Conservation (phyloP, 2,329 filamentous ascomycete species). For the Neonectria punicea region DNA sequence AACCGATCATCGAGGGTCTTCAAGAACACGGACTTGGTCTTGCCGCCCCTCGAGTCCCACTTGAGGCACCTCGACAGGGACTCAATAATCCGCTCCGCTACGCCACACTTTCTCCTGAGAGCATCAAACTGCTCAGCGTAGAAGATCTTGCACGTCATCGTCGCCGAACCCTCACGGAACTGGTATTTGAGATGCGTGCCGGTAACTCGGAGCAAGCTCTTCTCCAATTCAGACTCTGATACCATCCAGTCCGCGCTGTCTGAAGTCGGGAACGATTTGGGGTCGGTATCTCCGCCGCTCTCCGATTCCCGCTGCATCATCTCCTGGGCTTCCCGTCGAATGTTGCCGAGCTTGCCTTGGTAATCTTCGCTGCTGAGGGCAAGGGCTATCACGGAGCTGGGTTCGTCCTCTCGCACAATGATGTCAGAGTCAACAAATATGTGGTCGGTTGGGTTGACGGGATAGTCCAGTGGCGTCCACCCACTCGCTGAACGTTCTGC, state of each 20-base stretch:
- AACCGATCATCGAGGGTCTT: constrained; percentile 96
- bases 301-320: constrained; percentile 52
- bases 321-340: constrained; percentile 64
- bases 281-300: constrained; percentile 41
- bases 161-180: constrained; percentile 92
- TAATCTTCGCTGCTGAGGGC: constrained; percentile 91
- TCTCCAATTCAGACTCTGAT: constrained; percentile 81
- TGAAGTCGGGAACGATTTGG: constrained; percentile 45
- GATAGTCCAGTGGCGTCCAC: constrained; percentile 93
- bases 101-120: constrained; percentile 89
- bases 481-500: constrained; percentile 96
- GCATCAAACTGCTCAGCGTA: constrained; percentile 99
- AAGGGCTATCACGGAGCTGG: constrained; percentile 94
- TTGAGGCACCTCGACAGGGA: constrained; percentile 95
- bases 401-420: constrained; percentile 96
- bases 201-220: constrained; percentile 83
- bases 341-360: constrained; percentile 77
- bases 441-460: constrained; percentile 86
- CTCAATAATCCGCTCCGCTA: constrained; percentile 93
- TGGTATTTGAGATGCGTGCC: constrained; percentile 97
- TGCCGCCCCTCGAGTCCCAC: constrained; percentile 98
- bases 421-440: constrained; percentile 98
- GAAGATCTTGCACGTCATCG: constrained; percentile 98
- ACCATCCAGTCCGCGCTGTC: constrained; percentile 54
- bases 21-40: constrained; percentile 96